These are phyloP conservation scores for Handroanthus guayacan DNA, from an alignment of 257 asterid species.

Conservation along the genomic window DNA sequence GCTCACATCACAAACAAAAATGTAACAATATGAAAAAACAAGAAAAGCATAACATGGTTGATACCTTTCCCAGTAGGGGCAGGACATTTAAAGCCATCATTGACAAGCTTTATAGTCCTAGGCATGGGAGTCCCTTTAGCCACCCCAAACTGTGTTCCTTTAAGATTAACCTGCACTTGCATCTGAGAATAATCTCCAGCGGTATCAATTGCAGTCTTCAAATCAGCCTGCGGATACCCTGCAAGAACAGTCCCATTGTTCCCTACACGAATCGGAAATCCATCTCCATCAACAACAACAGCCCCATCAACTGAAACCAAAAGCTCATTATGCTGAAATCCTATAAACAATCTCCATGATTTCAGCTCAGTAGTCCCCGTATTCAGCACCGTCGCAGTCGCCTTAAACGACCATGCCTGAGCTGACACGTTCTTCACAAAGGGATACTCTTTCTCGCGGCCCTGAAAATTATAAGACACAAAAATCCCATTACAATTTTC, in stretches of 20 bases:
- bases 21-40: background rate
- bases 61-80: slow-evolving; percentile 43
- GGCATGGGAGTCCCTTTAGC: slow-evolving; percentile 59
- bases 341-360: slow-evolving; percentile 53
- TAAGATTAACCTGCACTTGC: slow-evolving; percentile 49
- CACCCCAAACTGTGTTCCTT: slow-evolving; percentile 69
- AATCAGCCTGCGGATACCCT: slow-evolving; percentile 61
- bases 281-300: slow-evolving; percentile 45
- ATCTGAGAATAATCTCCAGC: slow-evolving; percentile 61
- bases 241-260: slow-evolving; percentile 60
- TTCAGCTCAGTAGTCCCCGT: slow-evolving; percentile 54
- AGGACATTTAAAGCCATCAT: slow-evolving; percentile 66
- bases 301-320: slow-evolving; percentile 66
- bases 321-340: slow-evolving; percentile 59
- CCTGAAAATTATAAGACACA: slow-evolving; percentile 47
- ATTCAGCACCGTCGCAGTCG: slow-evolving; percentile 46
- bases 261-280: slow-evolving; percentile 46
- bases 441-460: slow-evolving; percentile 59
- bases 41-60: background rate
- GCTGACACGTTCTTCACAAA: slow-evolving; percentile 60
- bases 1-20: background rate
- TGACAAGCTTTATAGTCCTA: slow-evolving; percentile 48
- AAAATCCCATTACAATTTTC: slow-evolving; percentile 55
- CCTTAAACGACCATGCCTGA: slow-evolving; percentile 62
- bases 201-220: slow-evolving; percentile 69